A percentile compares a stretch with the other conserved stretches of the same genome.
phyloP scores from a whole-genome alignment of 129 eudicot species.

The Escallonia herrerae region DNA sequence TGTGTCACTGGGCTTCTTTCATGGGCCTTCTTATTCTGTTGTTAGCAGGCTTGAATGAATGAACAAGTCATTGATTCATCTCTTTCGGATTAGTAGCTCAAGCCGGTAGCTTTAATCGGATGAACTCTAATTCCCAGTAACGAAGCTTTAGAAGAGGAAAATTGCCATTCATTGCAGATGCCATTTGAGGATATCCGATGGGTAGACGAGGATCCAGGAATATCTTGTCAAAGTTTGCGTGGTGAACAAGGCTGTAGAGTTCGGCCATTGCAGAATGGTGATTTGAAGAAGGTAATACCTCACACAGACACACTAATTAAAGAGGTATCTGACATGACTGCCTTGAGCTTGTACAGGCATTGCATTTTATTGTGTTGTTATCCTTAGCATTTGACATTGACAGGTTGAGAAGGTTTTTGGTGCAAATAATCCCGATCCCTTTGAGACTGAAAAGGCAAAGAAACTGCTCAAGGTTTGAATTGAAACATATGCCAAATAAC shows the following conservation, averaged over 20 bases:
- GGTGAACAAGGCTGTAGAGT: constrained; percentile 32
- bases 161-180: too few species aligned
- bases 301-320: constrained; percentile 87
- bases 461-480: constrained; percentile 66
- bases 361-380: neutral
- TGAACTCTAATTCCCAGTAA: too few species aligned
- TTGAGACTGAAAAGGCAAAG: constrained; percentile 81
- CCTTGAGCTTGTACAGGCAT: too few species aligned
- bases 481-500: too few species aligned
- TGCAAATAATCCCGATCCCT: constrained; percentile 66
- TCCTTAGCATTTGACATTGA: constrained; percentile 7
- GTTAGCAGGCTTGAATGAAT: too few species aligned
- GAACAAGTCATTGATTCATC: too few species aligned
- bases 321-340: too few species aligned
- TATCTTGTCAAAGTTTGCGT: constrained; percentile 38
- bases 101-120: too few species aligned
- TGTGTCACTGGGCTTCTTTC: too few species aligned
- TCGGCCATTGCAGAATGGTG: constrained; percentile 43
- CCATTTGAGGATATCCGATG: constrained; percentile 82
- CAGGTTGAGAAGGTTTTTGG: constrained; percentile 86
- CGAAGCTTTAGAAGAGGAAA: too few species aligned
- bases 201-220: constrained; percentile 66
- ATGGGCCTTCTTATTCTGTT: too few species aligned
- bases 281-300: constrained; percentile 39
- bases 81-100: too few species aligned